Percentiles rank a stretch among this genome's conserved stretches.
Evolutionary conservation across 2,329 filamentous ascomycete genomes (phyloP).

Genomic region (Parafenestella ontariensis): DNA sequence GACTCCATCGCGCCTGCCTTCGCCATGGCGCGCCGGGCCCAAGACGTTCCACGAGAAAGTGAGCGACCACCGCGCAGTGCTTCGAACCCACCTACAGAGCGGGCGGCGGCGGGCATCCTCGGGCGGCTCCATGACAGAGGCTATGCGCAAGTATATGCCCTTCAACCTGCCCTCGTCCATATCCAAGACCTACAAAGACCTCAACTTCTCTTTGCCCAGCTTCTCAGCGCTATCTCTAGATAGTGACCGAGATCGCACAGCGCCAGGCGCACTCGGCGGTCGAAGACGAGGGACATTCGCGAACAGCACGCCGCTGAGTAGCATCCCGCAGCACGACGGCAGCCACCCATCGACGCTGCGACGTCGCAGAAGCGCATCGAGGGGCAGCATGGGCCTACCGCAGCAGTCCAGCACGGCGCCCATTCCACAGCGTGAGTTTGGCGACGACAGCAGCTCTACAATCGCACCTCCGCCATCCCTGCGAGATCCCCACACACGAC

Average conservation of each 20-base stretch:
- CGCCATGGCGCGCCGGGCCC: conserved; percentile 54
- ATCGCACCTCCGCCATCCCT: conserved; percentile 12
- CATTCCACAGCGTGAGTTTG: conserved; percentile 23
- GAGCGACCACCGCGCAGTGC: conserved; percentile 45
- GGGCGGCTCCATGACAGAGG: conserved; percentile 43
- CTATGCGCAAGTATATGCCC: conserved; percentile 45
- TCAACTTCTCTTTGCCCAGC: conserved; percentile 47
- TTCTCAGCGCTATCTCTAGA: conserved; percentile 41
- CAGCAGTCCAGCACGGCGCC: conserved; percentile 25
- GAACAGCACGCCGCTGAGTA: conserved; percentile 3
- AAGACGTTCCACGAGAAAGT: conserved; percentile 44
- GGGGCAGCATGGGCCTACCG: conserved; percentile 8
- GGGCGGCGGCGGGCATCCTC: conserved; percentile 51
- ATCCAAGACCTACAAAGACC: conserved; percentile 44
- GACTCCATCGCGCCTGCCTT: conserved; percentile 46
- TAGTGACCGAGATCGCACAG: conserved; percentile 17
- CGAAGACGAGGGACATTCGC: conserved; percentile 27
- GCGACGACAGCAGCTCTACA: conserved; percentile 25
- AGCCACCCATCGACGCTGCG: conserved; percentile 13
- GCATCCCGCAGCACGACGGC: conserved; percentile 35
- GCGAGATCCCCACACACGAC: conserved; percentile 20
- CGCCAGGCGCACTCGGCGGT: conserved; percentile 11
- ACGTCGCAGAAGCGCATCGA: conserved; percentile 10
- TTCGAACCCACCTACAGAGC: conserved; percentile 48
- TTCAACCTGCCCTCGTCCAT: conserved; percentile 47